Conservation (phyloP, 78 protist genomes). For the Guillardia theta region DNA sequence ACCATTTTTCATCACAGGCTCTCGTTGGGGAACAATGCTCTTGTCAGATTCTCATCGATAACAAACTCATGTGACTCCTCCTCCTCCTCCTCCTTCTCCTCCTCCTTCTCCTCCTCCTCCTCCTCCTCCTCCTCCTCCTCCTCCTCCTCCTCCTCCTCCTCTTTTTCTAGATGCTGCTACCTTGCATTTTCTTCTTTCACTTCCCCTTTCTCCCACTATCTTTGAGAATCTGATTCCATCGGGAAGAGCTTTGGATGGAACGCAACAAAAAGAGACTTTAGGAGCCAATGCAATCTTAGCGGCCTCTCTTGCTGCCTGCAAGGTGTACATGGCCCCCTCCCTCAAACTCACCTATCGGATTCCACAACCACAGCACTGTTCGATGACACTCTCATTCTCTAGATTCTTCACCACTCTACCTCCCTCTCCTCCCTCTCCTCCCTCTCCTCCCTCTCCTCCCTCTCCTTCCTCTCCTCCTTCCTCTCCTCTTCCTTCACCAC, state of each 20-base stretch:
- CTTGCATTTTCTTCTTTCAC: background rate
- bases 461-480: background rate
- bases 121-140: background rate
- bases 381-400: constrained; percentile 64
- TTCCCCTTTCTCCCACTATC: background rate
- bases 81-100: background rate
- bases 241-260: constrained; percentile 84
- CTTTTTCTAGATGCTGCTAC: background rate
- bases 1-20: too few relatives aligned
- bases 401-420: background rate
- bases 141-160: background rate
- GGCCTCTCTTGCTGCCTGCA: constrained; percentile 93
- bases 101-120: background rate
- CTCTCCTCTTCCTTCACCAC: background rate
- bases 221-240: background rate
- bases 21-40: too few relatives aligned
- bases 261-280: constrained; percentile 87
- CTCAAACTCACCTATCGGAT: constrained; percentile 80
- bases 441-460: background rate
- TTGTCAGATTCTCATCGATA: constrained; percentile 91
- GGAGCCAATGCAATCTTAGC: constrained; percentile 99
- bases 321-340: constrained; percentile 97
- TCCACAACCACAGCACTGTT: constrained; percentile 90
- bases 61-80: constrained; percentile 68
- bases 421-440: background rate